Base-by-base conservation (phyloP, 106 monocot genomes). In the Ottelia alismoides region DNA sequence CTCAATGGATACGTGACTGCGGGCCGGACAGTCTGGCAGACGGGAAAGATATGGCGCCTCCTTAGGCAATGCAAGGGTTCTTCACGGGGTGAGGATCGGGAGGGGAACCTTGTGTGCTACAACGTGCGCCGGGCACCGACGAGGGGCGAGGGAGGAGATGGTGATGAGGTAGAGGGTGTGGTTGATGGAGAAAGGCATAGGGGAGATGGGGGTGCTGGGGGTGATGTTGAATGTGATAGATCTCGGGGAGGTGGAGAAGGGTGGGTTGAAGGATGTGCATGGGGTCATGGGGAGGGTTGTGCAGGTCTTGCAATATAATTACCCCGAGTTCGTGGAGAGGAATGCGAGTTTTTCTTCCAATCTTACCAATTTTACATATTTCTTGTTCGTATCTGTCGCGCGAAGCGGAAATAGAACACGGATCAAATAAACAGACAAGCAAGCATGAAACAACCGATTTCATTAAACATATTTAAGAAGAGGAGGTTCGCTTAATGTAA, bases 161-260 rank as follows among this genome's bases (percentile, higher is more conserved):
- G 72, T 82, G 40, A 20, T 87, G 57, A 48, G 65, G 69, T 82
- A 71, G 77, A 70, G 78, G 58, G 69, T 87, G 30, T 60, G 32
- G 56, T 44, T 64, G 3, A 76, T 83, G 83, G 87, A 83, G 73
- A 66, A 57, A 29, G 76, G 65, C 2, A 68, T 88, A 5, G 35
- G 28, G 55, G 30, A 57, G 62, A 29, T 87, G 23, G 72, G 75
- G 0, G 85, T 81, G 2, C 65, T 82, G 28, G 75, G 74, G 31
- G 62, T 85, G 50, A 86, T 92, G 51, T 52, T 82, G 16, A 85
- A 92, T 53, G 74, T 92, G 49, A 76, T 82, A 2, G 92, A 92
- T 43, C 69, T 92, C 51, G 86, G 76, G 49, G 79, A 86, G 56
- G 73, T 78, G 68, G 81, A 78, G 27, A 73, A 45, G 0, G 52